Percentiles rank a stretch among this genome's conserved stretches.
phyloP scores from a whole-genome alignment of 208 protist genomes.

The Wallacemonas sp. region DNA sequence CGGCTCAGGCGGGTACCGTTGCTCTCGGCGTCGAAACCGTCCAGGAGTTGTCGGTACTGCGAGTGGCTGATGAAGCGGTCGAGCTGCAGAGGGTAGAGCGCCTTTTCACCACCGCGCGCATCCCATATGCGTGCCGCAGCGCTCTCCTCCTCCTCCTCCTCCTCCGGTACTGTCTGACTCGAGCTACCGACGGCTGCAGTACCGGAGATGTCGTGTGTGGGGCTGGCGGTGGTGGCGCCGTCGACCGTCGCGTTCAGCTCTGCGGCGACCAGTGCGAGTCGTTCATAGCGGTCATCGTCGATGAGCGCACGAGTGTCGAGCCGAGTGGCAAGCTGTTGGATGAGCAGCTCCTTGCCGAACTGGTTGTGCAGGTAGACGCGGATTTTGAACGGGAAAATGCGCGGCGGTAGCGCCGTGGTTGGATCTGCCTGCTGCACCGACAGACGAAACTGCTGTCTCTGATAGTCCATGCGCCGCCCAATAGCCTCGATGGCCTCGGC shows the following conservation, averaged over 20 bases:
- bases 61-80: conserved; percentile 37
- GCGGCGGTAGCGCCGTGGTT: neutral
- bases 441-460: conserved; percentile 28
- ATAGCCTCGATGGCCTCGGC: conserved; percentile 73
- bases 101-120: conserved; percentile 26
- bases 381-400: conserved; percentile 44
- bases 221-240: neutral
- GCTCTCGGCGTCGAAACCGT: neutral
- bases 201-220: too few relatives aligned
- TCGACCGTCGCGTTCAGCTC: conserved; percentile 30
- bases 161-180: too few relatives aligned
- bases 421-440: neutral
- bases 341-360: conserved; percentile 76
- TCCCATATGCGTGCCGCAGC: conserved; percentile 25
- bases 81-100: conserved; percentile 35
- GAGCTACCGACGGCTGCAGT: too few relatives aligned
- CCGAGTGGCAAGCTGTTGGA: conserved; percentile 58
- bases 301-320: conserved; percentile 59
- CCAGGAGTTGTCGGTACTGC: conserved; percentile 14
- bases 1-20: neutral
- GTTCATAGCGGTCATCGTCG: conserved; percentile 52
- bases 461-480: conserved; percentile 61
- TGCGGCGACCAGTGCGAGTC: conserved; percentile 38
- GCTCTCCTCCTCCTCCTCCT: too few relatives aligned
- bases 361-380: conserved; percentile 83